phyloP scores from a whole-genome alignment of 495 filamentous ascomycete genomes.

The Penicillium simplicissimum region DNA sequence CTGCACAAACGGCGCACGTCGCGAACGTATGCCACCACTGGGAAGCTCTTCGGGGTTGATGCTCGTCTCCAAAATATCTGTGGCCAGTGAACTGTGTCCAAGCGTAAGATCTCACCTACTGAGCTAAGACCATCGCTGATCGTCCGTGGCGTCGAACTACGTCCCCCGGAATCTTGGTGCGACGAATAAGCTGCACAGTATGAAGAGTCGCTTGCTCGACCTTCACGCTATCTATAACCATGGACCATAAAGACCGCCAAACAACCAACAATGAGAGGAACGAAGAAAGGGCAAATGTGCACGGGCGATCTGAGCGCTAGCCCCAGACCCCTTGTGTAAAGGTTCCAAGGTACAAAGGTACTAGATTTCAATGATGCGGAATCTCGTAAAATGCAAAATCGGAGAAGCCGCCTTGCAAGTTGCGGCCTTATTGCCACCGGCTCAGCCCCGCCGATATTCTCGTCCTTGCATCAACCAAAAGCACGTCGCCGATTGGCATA shows the following conservation, averaged over 20 bases:
- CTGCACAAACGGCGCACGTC: neutral
- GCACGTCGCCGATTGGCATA: constrained; percentile 5
- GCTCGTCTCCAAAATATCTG: constrained; percentile 1
- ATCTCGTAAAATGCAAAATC: constrained; percentile 8
- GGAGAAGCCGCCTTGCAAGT: constrained; percentile 7
- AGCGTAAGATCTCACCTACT: constrained; percentile 10
- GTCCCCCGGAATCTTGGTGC: constrained; percentile 5
- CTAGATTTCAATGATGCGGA: neutral
- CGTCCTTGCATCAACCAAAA: constrained; percentile 27
- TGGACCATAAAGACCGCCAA: neutral
- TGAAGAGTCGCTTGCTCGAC: constrained; percentile 17
- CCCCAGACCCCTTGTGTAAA: constrained; percentile 3
- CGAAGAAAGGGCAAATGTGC: constrained; percentile 1
- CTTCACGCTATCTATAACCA: constrained; percentile 8
- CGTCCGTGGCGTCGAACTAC: constrained; percentile 9
- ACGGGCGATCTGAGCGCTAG: constrained; percentile 20
- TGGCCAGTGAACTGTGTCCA: constrained; percentile 11
- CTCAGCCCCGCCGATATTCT: constrained; percentile 22
- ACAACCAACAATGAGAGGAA: neutral
- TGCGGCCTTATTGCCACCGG: constrained; percentile 34
- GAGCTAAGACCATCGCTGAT: constrained; percentile 20
- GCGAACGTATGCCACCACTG: neutral
- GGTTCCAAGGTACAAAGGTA: neutral
- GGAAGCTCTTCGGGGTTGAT: constrained; percentile 1
- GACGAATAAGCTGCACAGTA: constrained; percentile 8